Percentiles rank a stretch among this genome's conserved stretches.
Conservation (phyloP, 2,329 filamentous ascomycete genomes). For the Xylaria hypoxylon region DNA sequence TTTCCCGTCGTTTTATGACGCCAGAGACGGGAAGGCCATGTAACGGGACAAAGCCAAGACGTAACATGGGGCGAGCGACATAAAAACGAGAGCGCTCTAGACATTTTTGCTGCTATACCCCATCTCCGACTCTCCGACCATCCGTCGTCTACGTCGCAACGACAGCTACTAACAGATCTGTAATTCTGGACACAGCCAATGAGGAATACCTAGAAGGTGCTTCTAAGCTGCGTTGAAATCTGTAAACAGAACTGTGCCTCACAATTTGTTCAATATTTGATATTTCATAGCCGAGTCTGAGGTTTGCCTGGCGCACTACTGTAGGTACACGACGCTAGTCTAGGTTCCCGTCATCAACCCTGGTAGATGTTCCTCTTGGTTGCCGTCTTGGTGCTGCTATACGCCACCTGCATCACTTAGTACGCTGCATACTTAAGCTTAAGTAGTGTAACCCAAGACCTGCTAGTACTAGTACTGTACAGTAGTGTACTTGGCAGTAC, state of each 20-base stretch:
- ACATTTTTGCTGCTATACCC: constrained; percentile 8
- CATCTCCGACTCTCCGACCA: constrained; percentile 9
- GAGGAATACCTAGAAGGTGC: neutral
- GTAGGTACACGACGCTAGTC: constrained; percentile 1
- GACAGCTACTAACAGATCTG: neutral
- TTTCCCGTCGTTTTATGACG: neutral
- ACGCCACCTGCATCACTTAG: neutral
- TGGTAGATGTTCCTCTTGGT: neutral
- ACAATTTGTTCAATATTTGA: neutral
- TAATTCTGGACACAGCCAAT: constrained; percentile 6
- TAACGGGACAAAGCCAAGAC: constrained; percentile 4
- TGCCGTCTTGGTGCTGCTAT: neutral
- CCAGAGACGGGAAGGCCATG: neutral
- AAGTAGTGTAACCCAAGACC: neutral
- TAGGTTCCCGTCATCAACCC: constrained; percentile 7
- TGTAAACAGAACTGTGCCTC: neutral
- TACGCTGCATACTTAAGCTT: too few species aligned
- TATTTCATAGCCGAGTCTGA: neutral
- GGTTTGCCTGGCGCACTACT: constrained; percentile 7
- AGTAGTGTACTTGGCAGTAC: neutral
- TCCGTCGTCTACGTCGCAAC: constrained; percentile 8
- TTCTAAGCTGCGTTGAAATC: neutral
- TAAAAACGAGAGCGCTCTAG: constrained; percentile 13
- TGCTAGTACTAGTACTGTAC: too few species aligned
- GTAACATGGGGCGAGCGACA: constrained; percentile 1